Evolutionary conservation across 192 early-diverging fungal genomes (phyloP).

Genomic region (Geranomyces michiganensis): DNA sequence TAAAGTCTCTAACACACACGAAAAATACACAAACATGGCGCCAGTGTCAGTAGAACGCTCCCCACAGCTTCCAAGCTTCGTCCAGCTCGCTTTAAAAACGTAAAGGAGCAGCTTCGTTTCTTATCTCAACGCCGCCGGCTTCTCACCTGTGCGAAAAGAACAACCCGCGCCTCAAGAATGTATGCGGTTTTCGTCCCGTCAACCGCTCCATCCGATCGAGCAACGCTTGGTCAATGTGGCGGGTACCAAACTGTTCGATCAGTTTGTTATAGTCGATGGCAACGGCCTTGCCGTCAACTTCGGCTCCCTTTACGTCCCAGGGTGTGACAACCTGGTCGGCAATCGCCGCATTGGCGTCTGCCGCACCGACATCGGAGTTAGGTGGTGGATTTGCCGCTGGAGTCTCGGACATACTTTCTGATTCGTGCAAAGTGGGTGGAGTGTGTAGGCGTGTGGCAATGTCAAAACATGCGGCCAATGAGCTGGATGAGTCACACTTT

Average conservation of each 20-base stretch:
- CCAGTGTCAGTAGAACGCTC: too few species aligned
- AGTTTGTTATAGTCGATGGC: conserved; percentile 94
- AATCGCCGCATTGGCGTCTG: background rate
- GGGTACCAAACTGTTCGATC: conserved; percentile 86
- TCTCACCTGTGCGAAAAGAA: conserved; percentile 92
- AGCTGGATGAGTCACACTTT: too few species aligned
- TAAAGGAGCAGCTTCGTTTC: background rate
- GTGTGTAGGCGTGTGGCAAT: too few species aligned
- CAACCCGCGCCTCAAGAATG: conserved; percentile 82
- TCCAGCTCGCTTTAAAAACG: too few species aligned
- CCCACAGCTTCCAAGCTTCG: too few species aligned
- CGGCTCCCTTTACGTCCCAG: conserved; percentile 91
- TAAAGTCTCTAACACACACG: conserved; percentile 63
- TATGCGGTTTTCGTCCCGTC: conserved; percentile 82
- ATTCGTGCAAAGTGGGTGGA: too few species aligned
- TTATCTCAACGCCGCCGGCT: background rate
- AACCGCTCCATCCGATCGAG: conserved; percentile 80
- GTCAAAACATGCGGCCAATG: too few species aligned
- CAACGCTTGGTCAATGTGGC: conserved; percentile 72
- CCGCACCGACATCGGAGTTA: background rate
- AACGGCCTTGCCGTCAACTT: conserved; percentile 80
- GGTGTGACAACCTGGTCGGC: conserved; percentile 76
- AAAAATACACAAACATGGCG: too few species aligned
- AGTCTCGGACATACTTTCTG: too few species aligned
- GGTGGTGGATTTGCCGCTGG: too few species aligned